phyloP scores from a whole-genome alignment of 116 monocot genomes.

The Thalassia testudinum region DNA sequence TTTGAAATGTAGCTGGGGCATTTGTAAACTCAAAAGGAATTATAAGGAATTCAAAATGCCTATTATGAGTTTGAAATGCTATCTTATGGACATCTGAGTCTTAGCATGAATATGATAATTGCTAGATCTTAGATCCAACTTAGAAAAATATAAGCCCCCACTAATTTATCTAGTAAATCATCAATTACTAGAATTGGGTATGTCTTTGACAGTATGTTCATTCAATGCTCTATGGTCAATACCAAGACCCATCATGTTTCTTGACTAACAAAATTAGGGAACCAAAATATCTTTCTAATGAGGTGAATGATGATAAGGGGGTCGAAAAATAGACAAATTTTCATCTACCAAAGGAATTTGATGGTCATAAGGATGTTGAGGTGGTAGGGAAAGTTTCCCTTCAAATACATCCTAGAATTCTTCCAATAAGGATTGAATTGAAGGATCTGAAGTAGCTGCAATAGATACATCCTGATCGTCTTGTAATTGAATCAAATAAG shows the following conservation, averaged over 20 bases:
- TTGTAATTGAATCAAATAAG: not conserved
- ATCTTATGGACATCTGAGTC: constrained; percentile 1
- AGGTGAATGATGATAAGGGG: not conserved
- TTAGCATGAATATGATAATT: constrained; percentile 1
- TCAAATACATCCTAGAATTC: not conserved
- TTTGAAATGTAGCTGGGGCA: constrained; percentile 8
- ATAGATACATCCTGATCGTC: not conserved
- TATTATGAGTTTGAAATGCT: too few species aligned
- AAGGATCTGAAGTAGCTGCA: not conserved
- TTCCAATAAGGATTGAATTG: not conserved
- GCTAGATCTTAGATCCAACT: too few species aligned
- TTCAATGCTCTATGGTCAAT: constrained; percentile 3
- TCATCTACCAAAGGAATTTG: not conserved
- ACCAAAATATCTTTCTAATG: not conserved
- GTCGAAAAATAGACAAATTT: not conserved
- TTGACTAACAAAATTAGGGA: constrained; percentile 1
- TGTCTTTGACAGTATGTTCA: not conserved
- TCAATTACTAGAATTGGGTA: constrained; percentile 6
- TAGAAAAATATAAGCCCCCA: not conserved
- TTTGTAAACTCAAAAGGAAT: constrained; percentile 12
- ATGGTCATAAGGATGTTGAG: not conserved
- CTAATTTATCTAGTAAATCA: constrained; percentile 5
- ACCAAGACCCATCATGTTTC: constrained; percentile 3
- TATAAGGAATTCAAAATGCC: not conserved
- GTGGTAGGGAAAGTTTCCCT: not conserved